Percentiles rank a stretch among this genome's conserved stretches.
phyloP scores from a whole-genome alignment of 148 eudicot genomes.

The Vaccinium darrowii region DNA sequence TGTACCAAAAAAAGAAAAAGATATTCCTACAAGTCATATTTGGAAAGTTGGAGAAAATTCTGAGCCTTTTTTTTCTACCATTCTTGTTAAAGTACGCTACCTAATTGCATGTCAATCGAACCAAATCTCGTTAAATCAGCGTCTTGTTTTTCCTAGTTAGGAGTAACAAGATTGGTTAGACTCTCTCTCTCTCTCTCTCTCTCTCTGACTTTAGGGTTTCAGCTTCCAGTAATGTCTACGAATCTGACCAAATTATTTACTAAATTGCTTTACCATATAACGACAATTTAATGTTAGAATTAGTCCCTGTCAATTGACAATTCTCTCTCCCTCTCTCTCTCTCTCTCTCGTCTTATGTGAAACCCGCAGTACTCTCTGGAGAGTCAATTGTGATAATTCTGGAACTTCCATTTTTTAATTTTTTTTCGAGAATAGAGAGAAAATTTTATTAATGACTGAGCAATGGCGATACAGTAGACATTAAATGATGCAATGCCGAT shows the following conservation, averaged over 20 bases:
- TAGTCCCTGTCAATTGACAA: constrained; percentile 5
- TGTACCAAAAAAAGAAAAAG: no score
- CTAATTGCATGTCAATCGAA: constrained; percentile 2
- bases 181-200: not conserved
- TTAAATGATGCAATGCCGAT: not conserved
- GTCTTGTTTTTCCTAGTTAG: constrained; percentile 1
- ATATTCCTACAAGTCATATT: no score
- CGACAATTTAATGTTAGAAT: not conserved
- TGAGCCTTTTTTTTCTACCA: not conserved
- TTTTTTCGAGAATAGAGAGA: no score
- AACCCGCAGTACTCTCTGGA: not conserved
- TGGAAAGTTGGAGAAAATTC: constrained; percentile 18
- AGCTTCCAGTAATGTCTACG: not conserved
- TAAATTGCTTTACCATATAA: not conserved
- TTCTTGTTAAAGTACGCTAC: not conserved
- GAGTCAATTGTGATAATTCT: constrained; percentile 3
- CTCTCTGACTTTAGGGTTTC: not conserved
- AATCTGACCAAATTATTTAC: not conserved
- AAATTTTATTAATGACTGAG: no score
- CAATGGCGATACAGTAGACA: no score
- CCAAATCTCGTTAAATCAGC: not conserved
- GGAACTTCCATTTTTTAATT: not conserved
- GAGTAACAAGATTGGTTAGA: not conserved
- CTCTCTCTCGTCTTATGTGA: not conserved
- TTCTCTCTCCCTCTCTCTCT: not conserved